Evolutionary conservation across 345 rosid species (phyloP).

Genomic region (Gossypium rotundifolium): DNA sequence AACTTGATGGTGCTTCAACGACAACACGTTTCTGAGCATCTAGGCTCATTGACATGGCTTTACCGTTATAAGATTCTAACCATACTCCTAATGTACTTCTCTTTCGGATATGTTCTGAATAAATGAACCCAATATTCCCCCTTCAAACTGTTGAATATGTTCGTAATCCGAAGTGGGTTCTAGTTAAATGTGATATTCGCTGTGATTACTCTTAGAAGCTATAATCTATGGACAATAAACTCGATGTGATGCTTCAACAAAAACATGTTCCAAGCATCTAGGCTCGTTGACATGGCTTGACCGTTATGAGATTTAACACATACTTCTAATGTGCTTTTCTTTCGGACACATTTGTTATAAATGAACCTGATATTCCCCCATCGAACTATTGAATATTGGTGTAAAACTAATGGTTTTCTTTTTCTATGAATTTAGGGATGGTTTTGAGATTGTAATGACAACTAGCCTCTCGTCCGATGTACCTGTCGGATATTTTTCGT

Average conservation of each 20-base stretch:
- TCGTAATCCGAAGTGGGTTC: too few relatives aligned
- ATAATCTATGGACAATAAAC: too few relatives aligned
- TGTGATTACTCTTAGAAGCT: slow-evolving; percentile 1
- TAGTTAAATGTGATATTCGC: too few relatives aligned
- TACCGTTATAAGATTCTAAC: neutral
- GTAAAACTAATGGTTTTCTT: slow-evolving; percentile 2
- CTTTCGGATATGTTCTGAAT: too few relatives aligned
- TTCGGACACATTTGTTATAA: neutral
- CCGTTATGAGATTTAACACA: neutral
- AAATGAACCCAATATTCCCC: too few relatives aligned
- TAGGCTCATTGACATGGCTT: neutral
- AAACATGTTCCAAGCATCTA: too few relatives aligned
- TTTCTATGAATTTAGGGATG: slow-evolving; percentile 47
- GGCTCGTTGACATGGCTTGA: neutral
- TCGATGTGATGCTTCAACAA: too few relatives aligned
- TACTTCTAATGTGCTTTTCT: neutral
- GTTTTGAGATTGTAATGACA: slow-evolving; percentile 73
- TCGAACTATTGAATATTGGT: neutral
- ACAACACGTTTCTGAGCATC: neutral
- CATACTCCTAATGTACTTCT: too few relatives aligned
- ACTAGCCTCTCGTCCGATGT: slow-evolving; percentile 98
- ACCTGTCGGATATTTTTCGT: slow-evolving; percentile 97
- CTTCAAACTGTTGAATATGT: too few relatives aligned
- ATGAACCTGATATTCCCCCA: neutral
- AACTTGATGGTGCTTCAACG: too few relatives aligned